phyloP scores from a whole-genome alignment of 1,139 yeast species.

The Blastobotrys persicus region DNA sequence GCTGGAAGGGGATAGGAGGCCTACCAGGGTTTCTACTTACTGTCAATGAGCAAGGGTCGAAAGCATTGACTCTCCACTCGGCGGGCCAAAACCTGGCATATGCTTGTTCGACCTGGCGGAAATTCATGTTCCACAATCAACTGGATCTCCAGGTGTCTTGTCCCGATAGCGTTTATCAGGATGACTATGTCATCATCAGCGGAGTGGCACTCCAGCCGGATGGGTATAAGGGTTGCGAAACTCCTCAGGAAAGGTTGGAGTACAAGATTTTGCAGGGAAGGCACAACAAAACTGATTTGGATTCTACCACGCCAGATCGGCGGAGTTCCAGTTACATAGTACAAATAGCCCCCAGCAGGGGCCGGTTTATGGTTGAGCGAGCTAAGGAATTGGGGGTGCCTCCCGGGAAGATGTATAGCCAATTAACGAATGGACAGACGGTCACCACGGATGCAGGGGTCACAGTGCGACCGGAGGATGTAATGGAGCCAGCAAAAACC shows the following conservation, averaged over 20 bases:
- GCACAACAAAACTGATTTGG: neutral
- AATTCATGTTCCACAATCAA: conserved; percentile 83
- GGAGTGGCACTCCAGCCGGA: conserved; percentile 36
- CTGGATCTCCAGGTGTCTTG: conserved; percentile 49
- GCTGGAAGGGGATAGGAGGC: conserved; percentile 81
- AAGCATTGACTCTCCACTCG: conserved; percentile 46
- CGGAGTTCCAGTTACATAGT: conserved; percentile 57
- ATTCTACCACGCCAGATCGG: conserved; percentile 5
- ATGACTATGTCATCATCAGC: conserved; percentile 51
- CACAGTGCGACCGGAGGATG: conserved; percentile 64
- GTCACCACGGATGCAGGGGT: conserved; percentile 61
- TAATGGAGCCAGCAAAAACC: conserved; percentile 57
- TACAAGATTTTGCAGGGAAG: neutral
- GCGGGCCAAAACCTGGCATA: conserved; percentile 42
- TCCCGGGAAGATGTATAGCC: conserved; percentile 57
- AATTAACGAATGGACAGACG: conserved; percentile 58
- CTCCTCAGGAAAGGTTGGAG: neutral
- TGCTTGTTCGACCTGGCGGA: conserved; percentile 79
- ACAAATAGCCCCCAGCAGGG: conserved; percentile 65
- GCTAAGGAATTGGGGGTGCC: conserved; percentile 72
- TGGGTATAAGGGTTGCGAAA: neutral
- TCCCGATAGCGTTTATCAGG: conserved; percentile 44
- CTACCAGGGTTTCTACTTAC: conserved; percentile 86
- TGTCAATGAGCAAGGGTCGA: conserved; percentile 74
- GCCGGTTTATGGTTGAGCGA: conserved; percentile 65